A percentile compares a stretch with the other conserved stretches of the same genome.
These are phyloP conservation scores for Xerocomus potaroensis DNA, from an alignment of 768 basidiomycete species.

Conservation along the genomic window DNA sequence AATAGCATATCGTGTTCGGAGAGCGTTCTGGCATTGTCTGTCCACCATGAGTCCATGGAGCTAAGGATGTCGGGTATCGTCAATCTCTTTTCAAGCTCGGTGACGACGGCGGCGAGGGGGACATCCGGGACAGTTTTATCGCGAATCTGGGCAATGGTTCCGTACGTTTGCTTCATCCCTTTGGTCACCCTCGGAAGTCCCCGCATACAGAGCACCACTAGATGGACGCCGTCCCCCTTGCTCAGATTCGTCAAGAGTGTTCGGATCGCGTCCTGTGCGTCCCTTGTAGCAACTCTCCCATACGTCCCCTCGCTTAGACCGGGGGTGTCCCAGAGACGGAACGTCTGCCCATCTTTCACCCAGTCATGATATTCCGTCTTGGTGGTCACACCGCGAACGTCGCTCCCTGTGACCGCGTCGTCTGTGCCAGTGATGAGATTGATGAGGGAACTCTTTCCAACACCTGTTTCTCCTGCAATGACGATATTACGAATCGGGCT, in stretches of 20 bases:
- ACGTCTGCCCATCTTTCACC: conserved; percentile 16
- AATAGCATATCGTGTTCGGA: conserved; percentile 10
- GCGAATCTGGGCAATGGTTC: conserved; percentile 12
- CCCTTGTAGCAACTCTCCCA: conserved; percentile 19
- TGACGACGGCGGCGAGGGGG: conserved; percentile 23
- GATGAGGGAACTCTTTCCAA: conserved; percentile 25
- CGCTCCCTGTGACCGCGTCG: conserved; percentile 16
- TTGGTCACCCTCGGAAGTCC: conserved; percentile 15
- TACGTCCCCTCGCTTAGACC: conserved; percentile 21
- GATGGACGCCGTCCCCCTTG: conserved; percentile 22
- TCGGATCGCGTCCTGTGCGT: conserved; percentile 18
- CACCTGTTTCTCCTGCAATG: conserved; percentile 23
- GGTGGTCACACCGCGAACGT: conserved; percentile 20
- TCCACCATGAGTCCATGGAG: conserved; percentile 27
- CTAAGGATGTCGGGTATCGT: conserved; percentile 7
- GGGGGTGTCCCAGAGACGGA: conserved; percentile 24
- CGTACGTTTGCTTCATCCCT: conserved; percentile 21
- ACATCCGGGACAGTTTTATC: conserved; percentile 15
- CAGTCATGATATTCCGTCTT: conserved; percentile 9
- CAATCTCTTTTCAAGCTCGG: conserved; percentile 22
- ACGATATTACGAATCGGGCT: conserved; percentile 20
- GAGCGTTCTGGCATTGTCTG: background rate
- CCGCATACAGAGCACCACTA: conserved; percentile 25
- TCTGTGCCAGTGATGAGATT: conserved; percentile 17
- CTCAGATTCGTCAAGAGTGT: conserved; percentile 15